These are phyloP conservation scores for Dipodascus geniculatus DNA, from an alignment of 805 yeast species.

Conservation along the genomic window DNA sequence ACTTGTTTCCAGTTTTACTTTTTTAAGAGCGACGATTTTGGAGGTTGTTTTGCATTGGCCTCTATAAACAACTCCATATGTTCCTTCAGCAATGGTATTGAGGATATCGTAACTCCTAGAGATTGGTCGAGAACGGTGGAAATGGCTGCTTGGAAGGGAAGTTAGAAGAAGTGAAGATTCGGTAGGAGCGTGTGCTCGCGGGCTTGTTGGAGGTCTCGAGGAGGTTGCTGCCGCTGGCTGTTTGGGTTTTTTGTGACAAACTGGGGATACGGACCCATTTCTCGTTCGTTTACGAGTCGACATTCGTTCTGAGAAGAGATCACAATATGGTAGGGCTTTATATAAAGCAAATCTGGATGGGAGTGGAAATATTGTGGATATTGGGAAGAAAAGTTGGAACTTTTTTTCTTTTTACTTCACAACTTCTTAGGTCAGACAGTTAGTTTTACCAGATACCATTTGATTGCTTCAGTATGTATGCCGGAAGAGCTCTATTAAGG, in stretches of 20 bases:
- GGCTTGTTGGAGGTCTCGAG: background rate
- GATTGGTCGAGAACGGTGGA: background rate
- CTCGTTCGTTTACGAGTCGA: background rate
- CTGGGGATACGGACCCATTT: background rate
- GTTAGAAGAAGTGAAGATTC: background rate
- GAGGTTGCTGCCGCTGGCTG: background rate
- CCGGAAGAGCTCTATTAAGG: background rate
- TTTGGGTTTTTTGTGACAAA: background rate
- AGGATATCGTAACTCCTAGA: conserved; percentile 14
- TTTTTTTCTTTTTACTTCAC: too few relatives aligned
- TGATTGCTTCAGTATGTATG: background rate
- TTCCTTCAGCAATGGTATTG: conserved; percentile 24
- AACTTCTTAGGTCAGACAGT: too few relatives aligned
- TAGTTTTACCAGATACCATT: background rate
- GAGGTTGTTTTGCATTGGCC: conserved; percentile 36
- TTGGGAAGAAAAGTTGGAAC: too few relatives aligned
- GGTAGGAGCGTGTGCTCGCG: background rate
- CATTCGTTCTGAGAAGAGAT: background rate
- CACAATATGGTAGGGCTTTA: too few relatives aligned
- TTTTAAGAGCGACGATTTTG: conserved; percentile 47
- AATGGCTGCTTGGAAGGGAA: background rate
- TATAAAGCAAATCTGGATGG: too few relatives aligned
- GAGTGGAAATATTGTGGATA: too few relatives aligned
- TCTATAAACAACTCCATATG: conserved; percentile 47
- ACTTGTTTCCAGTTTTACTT: conserved; percentile 36